phyloP scores from a whole-genome alignment of 768 basidiomycete species.

The Mrakia blollopis region DNA sequence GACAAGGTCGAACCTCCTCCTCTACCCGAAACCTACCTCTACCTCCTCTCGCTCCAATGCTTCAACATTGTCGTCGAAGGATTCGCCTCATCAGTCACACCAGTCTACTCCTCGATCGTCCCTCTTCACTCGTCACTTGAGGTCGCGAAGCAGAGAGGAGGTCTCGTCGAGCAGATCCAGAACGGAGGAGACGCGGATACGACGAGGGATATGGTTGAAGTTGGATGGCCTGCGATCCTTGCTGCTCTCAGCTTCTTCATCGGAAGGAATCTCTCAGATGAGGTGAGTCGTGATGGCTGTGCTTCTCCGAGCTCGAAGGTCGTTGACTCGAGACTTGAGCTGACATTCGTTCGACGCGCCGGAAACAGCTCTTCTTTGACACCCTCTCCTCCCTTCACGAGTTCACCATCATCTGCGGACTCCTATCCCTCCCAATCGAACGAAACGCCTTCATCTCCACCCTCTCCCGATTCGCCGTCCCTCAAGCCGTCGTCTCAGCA shows the following conservation, averaged over 20 bases:
- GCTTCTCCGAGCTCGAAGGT: neutral
- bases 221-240: slow-evolving; percentile 86
- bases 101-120: slow-evolving; percentile 67
- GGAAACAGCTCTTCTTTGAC: slow-evolving; percentile 64
- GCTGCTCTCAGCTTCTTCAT: slow-evolving; percentile 86
- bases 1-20: slow-evolving; percentile 93
- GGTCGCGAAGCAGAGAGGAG: slow-evolving; percentile 36
- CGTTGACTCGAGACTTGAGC: too few relatives aligned
- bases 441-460: slow-evolving; percentile 88
- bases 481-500: slow-evolving; percentile 77
- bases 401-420: slow-evolving; percentile 80
- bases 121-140: slow-evolving; percentile 49
- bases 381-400: slow-evolving; percentile 75
- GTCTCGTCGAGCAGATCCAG: slow-evolving; percentile 5
- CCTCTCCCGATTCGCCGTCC: slow-evolving; percentile 88
- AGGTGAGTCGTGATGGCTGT: slow-evolving; percentile 38
- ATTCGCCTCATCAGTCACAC: slow-evolving; percentile 65
- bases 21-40: slow-evolving; percentile 90
- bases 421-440: slow-evolving; percentile 77
- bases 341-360: neutral
- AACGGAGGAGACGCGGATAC: slow-evolving; percentile 43
- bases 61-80: slow-evolving; percentile 81
- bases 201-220: slow-evolving; percentile 66
- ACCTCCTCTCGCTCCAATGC: slow-evolving; percentile 84
- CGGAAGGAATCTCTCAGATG: slow-evolving; percentile 83